These are phyloP conservation scores for Colletotrichum falcatum DNA, from an alignment of 2,329 filamentous ascomycete species.

Conservation along the genomic window DNA sequence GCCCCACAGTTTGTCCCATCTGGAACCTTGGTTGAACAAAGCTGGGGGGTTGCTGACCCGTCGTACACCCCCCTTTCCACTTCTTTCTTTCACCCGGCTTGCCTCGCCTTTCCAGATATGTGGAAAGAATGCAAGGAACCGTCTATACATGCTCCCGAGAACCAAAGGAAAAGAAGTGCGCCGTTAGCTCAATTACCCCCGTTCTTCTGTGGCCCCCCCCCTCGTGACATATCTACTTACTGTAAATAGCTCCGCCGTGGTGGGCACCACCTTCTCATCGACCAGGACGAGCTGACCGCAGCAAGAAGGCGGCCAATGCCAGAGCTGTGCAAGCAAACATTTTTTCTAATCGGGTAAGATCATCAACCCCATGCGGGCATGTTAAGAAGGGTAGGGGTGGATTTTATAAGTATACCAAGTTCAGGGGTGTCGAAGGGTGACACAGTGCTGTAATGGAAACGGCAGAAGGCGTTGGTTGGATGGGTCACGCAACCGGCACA, in stretches of 20 bases:
- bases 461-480: conserved; percentile 13
- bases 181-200: not conserved
- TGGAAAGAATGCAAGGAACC: not conserved
- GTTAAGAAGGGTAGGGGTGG: not conserved
- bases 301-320: conserved; percentile 30
- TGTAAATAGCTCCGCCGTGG: conserved; percentile 5
- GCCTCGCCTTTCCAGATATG: not conserved
- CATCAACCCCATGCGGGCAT: conserved; percentile 8
- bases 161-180: not conserved
- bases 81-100: not conserved
- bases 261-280: not conserved
- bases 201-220: not conserved
- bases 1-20: not conserved
- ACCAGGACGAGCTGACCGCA: conserved; percentile 17
- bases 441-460: not conserved
- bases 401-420: not conserved
- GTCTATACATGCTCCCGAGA: not conserved
- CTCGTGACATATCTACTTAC: conserved; percentile 19
- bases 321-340: conserved; percentile 29
- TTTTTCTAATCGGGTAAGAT: conserved; percentile 16
- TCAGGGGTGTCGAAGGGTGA: conserved; percentile 13
- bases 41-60: not conserved
- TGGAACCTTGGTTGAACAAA: not conserved
- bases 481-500: not conserved
- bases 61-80: not conserved